phyloP scores from a whole-genome alignment of 1,284 basidiomycete genomes.

The Dichomitus squalens region DNA sequence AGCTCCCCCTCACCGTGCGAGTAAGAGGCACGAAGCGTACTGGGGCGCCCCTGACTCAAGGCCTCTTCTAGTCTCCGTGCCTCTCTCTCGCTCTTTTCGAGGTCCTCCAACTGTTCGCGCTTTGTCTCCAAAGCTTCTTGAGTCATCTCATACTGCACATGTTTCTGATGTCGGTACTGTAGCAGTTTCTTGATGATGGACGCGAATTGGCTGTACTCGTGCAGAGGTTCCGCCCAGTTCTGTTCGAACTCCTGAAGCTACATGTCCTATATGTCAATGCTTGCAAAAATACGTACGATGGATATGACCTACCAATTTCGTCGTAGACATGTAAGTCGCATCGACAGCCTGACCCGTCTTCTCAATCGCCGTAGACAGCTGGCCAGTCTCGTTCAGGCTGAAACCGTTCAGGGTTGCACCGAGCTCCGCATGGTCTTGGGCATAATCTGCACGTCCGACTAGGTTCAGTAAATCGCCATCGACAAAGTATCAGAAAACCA shows the following conservation, averaged over 20 bases:
- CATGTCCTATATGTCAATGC: not conserved
- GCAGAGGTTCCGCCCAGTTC: constrained; percentile 93
- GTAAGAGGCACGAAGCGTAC: constrained; percentile 26
- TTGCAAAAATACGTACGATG: not conserved
- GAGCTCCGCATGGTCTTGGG: constrained; percentile 92
- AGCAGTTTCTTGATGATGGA: constrained; percentile 93
- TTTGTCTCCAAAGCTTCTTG: constrained; percentile 90
- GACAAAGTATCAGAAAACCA: constrained; percentile 25
- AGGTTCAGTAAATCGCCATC: not conserved
- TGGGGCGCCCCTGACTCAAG: constrained; percentile 58
- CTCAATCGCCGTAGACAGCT: constrained; percentile 81
- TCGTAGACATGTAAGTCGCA: constrained; percentile 91
- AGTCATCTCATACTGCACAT: constrained; percentile 97
- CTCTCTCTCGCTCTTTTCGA: constrained; percentile 93
- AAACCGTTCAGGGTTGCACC: constrained; percentile 97
- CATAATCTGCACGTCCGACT: constrained; percentile 58
- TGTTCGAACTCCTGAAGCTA: constrained; percentile 92
- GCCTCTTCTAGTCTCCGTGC: constrained; percentile 90
- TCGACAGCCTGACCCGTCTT: constrained; percentile 96
- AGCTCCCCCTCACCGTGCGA: constrained; percentile 10
- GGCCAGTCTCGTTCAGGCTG: constrained; percentile 81
- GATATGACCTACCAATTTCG: constrained; percentile 68
- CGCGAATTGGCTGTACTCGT: constrained; percentile 96
- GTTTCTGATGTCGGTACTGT: constrained; percentile 96
- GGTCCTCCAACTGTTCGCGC: constrained; percentile 84